Evolutionary conservation across 192 early-diverging fungal species (phyloP).

Genomic region (Dispira simplex): DNA sequence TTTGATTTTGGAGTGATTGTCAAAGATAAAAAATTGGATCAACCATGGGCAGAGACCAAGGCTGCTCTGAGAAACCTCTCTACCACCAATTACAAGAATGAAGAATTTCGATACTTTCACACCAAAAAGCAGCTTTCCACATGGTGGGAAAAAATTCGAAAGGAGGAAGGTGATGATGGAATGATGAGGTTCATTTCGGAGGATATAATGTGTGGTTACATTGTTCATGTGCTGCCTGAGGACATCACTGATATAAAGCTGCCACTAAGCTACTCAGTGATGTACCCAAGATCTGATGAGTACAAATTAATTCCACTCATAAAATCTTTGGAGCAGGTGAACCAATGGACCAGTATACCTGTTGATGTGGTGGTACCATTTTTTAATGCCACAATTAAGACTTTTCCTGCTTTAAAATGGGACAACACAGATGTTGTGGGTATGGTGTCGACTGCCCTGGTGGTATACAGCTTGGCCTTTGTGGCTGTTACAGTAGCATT

Average conservation of each 20-base stretch:
- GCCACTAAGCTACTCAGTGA: neutral
- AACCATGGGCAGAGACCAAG: neutral
- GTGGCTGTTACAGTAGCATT: neutral
- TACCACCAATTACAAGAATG: neutral
- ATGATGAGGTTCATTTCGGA: too few relatives aligned
- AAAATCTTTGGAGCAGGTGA: neutral
- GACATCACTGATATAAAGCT: neutral
- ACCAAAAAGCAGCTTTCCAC: neutral
- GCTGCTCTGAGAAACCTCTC: neutral
- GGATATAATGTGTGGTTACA: neutral
- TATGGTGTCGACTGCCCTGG: neutral
- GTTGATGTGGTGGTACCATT: neutral
- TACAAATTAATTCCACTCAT: neutral
- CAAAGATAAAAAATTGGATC: neutral
- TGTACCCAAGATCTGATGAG: neutral
- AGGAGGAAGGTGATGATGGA: neutral
- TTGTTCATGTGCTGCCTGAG: too few relatives aligned
- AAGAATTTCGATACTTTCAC: neutral
- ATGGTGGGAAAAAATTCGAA: neutral
- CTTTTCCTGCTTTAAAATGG: neutral
- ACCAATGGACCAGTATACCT: neutral
- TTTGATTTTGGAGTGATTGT: neutral
- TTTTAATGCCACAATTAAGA: neutral
- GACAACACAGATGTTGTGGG: neutral
- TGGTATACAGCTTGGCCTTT: slow-evolving; percentile 7